Conservation (phyloP, 2,329 filamentous ascomycete species). For the Trichoderma sp. region DNA sequence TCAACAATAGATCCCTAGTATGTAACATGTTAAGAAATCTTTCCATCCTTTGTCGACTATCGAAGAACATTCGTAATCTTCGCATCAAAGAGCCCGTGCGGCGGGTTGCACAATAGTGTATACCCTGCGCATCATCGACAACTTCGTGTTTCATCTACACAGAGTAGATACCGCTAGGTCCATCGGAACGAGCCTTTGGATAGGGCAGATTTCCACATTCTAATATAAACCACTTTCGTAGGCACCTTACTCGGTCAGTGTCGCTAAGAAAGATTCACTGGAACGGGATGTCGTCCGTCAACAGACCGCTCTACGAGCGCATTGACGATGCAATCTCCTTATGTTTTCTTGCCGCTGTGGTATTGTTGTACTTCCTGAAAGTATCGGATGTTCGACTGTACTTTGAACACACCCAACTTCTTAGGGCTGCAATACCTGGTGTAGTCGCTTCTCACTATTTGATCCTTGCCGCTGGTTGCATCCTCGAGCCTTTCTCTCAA, state of each 20-base stretch:
- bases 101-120: no score
- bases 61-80: no score
- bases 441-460: background rate
- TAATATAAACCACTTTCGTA: background rate
- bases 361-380: background rate
- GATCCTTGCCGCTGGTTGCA: background rate
- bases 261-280: background rate
- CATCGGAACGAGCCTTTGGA: background rate
- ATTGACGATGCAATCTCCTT: background rate
- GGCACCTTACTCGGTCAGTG: background rate
- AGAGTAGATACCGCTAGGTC: no score
- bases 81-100: no score
- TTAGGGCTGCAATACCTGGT: no score
- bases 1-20: background rate
- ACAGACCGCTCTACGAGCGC: background rate
- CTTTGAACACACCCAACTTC: no score
- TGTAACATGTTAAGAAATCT: background rate
- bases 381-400: no score
- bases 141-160: no score
- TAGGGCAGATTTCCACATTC: background rate
- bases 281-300: background rate
- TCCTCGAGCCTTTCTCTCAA: background rate
- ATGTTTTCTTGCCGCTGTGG: background rate
- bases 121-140: no score
- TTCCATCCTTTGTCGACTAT: background rate